phyloP scores from a whole-genome alignment of 345 rosid species.

The Eucalyptus dawsonii region DNA sequence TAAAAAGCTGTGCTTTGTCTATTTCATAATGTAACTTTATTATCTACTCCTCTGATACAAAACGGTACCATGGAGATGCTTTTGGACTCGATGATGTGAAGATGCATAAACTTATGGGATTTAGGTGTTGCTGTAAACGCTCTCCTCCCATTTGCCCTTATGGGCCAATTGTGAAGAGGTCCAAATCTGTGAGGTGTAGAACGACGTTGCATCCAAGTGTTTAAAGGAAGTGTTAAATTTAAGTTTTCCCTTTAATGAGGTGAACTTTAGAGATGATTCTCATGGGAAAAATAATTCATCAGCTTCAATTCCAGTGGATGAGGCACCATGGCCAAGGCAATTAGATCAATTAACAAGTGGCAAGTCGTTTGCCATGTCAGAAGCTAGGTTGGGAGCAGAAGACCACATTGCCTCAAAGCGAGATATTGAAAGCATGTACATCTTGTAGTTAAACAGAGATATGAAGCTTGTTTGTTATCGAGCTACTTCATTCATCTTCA shows the following conservation, averaged over 20 bases:
- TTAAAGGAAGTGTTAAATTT: neutral
- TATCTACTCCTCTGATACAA: conserved; percentile 18
- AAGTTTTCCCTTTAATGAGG: neutral
- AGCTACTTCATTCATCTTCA: neutral
- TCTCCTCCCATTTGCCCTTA: conserved; percentile 39
- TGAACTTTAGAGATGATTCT: neutral
- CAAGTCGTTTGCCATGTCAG: fast-evolving
- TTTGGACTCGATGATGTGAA: conserved; percentile 50
- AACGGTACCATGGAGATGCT: conserved; percentile 88
- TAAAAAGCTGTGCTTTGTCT: neutral
- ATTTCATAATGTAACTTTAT: neutral
- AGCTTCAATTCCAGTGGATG: fast-evolving
- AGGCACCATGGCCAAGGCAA: neutral
- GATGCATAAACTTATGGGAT: conserved; percentile 50
- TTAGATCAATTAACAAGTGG: neutral
- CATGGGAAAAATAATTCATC: neutral
- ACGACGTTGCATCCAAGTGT: fast-evolving
- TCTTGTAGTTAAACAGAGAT: neutral
- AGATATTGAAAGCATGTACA: neutral
- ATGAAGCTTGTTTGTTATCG: too few relatives aligned
- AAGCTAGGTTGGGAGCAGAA: fast-evolving
- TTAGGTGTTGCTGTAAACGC: conserved; percentile 54
- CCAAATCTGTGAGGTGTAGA: neutral
- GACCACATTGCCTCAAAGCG: neutral
- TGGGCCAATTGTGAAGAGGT: neutral